Conservation (phyloP, 1,284 basidiomycete genomes). For the Leccinum griseonigrum region DNA sequence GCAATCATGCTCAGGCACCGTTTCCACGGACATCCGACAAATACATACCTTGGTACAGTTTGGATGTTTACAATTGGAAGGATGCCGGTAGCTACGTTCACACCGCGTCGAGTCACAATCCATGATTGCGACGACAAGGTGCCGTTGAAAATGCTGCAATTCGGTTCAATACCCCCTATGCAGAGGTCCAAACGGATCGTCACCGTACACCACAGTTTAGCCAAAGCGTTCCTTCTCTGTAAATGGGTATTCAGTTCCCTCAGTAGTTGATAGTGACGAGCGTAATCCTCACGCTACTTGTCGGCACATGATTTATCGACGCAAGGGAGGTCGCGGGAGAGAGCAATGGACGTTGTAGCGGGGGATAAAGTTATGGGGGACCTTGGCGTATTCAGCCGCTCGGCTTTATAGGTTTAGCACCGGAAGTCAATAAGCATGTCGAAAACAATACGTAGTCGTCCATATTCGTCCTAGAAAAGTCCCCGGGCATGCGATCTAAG, state of each 20-base stretch:
- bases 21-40: constrained; percentile 8
- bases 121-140: constrained; percentile 63
- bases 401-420: constrained; percentile 30
- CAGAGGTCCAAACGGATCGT: constrained; percentile 7
- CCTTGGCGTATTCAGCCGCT: not conserved
- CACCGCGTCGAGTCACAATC: constrained; percentile 63
- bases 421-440: constrained; percentile 26
- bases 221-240: constrained; percentile 72
- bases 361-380: constrained; percentile 18
- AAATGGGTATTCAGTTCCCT: constrained; percentile 13
- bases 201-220: constrained; percentile 57
- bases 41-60: constrained; percentile 51
- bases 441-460: constrained; percentile 30
- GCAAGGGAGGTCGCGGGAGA: constrained; percentile 2
- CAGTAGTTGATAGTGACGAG: not conserved
- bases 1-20: constrained; percentile 11
- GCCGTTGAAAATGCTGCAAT: constrained; percentile 68
- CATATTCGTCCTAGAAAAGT: constrained; percentile 28
- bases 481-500: constrained; percentile 13
- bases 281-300: constrained; percentile 48
- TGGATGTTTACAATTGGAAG: constrained; percentile 48
- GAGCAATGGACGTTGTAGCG: constrained; percentile 2
- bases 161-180: constrained; percentile 3
- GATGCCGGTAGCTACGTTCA: constrained; percentile 61
- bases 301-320: constrained; percentile 44